phyloP scores from a whole-genome alignment of 106 monocot species.

The Platanthera guangdongensis region DNA sequence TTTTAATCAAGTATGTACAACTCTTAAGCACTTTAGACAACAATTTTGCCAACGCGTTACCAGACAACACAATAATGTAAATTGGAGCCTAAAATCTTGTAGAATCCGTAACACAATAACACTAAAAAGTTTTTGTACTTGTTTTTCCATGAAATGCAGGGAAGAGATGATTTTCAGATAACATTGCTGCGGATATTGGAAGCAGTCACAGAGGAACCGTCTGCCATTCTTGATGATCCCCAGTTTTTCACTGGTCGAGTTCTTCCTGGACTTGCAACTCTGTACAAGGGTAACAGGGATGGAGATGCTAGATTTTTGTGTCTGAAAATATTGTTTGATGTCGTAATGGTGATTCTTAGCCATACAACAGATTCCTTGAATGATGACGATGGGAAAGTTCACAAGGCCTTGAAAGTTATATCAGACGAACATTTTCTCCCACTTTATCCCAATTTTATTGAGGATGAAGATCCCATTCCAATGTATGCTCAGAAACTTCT shows the following conservation, averaged over 20 bases:
- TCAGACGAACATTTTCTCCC: conserved; percentile 67
- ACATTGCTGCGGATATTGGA: conserved; percentile 76
- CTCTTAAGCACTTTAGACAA: too few relatives aligned
- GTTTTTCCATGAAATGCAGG: conserved; percentile 37
- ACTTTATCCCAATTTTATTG: conserved; percentile 65
- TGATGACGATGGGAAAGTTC: conserved; percentile 21
- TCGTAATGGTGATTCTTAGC: conserved; percentile 61
- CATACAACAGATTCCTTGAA: conserved; percentile 18
- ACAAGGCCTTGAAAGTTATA: conserved; percentile 45
- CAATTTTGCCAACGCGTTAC: too few relatives aligned
- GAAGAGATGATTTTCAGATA: conserved; percentile 93
- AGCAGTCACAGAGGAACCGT: conserved; percentile 64
- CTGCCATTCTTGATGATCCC: conserved; percentile 48
- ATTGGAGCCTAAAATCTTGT: background rate
- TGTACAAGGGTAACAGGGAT: conserved; percentile 96
- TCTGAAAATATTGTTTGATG: conserved; percentile 83
- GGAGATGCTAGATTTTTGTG: conserved; percentile 90
- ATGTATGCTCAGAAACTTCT: conserved; percentile 97
- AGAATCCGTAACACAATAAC: background rate
- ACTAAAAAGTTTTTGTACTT: background rate
- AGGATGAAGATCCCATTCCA: conserved; percentile 98
- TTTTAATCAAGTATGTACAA: too few relatives aligned
- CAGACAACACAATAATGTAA: too few relatives aligned
- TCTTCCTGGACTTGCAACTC: conserved; percentile 59
- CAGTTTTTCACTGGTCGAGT: conserved; percentile 50